Evolutionary conservation across 2,329 filamentous ascomycete genomes (phyloP).

Genomic region (Venturia asperata): DNA sequence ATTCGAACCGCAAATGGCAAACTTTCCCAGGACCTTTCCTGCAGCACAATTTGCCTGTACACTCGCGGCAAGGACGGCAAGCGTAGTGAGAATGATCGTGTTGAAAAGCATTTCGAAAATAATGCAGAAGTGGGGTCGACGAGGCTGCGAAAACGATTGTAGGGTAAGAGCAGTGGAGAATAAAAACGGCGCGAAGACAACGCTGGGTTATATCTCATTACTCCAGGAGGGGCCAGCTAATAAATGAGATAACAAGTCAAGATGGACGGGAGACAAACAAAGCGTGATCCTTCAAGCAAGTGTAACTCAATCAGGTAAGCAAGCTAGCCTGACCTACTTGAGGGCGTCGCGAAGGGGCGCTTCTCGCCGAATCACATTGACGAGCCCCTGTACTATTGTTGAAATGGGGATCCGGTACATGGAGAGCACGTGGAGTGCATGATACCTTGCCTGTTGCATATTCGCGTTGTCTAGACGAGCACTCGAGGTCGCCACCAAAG

Average conservation of each 20-base stretch:
- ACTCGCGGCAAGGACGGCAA: neutral
- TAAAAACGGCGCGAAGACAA: neutral
- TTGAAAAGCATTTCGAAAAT: slow-evolving; percentile 12
- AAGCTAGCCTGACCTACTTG: neutral
- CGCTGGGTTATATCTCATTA: neutral
- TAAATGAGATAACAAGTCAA: neutral
- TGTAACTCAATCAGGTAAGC: neutral
- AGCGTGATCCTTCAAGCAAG: neutral
- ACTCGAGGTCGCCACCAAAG: neutral
- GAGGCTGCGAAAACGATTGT: slow-evolving; percentile 3
- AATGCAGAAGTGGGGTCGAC: neutral
- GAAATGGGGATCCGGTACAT: slow-evolving; percentile 1
- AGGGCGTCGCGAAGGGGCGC: neutral
- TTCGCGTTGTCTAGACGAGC: neutral
- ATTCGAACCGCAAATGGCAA: slow-evolving; percentile 16
- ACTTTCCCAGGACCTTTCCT: slow-evolving; percentile 17
- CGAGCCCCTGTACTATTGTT: neutral
- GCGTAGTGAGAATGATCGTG: slow-evolving; percentile 8
- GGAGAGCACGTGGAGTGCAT: slow-evolving; percentile 4
- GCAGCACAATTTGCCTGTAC: slow-evolving; percentile 6
- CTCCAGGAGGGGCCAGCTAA: neutral
- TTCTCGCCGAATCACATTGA: neutral
- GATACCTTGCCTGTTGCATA: slow-evolving; percentile 12
- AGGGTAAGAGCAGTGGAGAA: neutral
- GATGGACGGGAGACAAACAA: neutral